Evolutionary conservation across 345 rosid species (phyloP), one percentile per base, ranked within the genome.

Genomic region (Populus deltoides): DNA sequence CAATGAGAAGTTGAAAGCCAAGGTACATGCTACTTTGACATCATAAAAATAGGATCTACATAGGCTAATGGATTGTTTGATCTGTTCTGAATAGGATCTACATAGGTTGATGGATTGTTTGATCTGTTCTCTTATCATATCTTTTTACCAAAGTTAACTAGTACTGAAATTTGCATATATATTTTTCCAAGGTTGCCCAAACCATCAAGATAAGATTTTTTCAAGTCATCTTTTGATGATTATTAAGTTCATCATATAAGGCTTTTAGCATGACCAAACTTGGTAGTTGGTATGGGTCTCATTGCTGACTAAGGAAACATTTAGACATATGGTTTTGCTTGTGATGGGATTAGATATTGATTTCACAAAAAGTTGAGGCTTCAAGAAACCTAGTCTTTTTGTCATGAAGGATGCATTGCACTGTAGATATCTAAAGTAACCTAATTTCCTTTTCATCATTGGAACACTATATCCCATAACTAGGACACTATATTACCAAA

Each of bases 1-100:
- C 83, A 91, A 96, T 77, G 89, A 87, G 36, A 88, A 86, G 45
- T 68, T 93, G 86, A 89, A 88, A 84, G 87, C 95, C 78, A 88
- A 96, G 98, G 99, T 96, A 90, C 10, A 57, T 75, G 51, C 35
- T 68, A 5, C 66, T 72, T 71, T 62, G 65, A 3, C 24, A 51
- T 65, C 38, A 25, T 43, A 35, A 7, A 66, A 66, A 29, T 25
- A 59, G 31, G 36, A 68, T 67, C 33, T 2, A 53, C 25, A 45
- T 47, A 63, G 59, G 38, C 67, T 18, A 49, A 66, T 17, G 61
- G 68, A 27, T 73, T 57, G n/a, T 18, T 67, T 3, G 16, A 67
- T 74, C 55, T 41, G 13, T 41, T 41, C 45, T 2, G 3, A 66
- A n/a, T 25, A 59, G 25, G 29, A 62, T 67, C 33, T 1, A 51